phyloP scores from a whole-genome alignment of 2,329 filamentous ascomycete species.

The Claviceps sp. region DNA sequence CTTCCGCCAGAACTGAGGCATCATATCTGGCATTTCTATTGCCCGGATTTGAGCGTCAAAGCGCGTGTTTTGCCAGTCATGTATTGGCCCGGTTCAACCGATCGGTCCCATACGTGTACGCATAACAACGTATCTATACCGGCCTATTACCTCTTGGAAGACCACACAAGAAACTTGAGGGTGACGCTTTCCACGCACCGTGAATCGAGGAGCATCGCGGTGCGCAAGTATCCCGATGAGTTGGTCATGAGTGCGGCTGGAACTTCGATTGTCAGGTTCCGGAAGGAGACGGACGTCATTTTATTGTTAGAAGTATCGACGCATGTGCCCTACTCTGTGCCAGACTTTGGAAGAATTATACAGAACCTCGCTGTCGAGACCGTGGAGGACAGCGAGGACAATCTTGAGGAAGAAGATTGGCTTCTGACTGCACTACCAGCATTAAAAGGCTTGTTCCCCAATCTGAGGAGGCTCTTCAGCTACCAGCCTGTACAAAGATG shows the following conservation, averaged over 20 bases:
- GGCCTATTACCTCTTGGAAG: slow-evolving; percentile 12
- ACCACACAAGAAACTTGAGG: slow-evolving; percentile 17
- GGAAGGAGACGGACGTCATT: slow-evolving; percentile 19
- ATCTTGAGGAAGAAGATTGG: not conserved
- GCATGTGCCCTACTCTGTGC: slow-evolving; percentile 8
- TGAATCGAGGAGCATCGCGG: slow-evolving; percentile 22
- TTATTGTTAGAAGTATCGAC: slow-evolving; percentile 9
- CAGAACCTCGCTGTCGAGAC: slow-evolving; percentile 15
- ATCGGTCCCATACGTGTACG: not conserved
- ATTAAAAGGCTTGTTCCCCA: slow-evolving; percentile 8
- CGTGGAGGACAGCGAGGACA: not conserved
- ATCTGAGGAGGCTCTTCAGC: slow-evolving; percentile 17
- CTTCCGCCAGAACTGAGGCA: slow-evolving; percentile 22
- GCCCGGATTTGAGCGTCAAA: slow-evolving; percentile 14
- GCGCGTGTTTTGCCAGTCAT: slow-evolving; percentile 12
- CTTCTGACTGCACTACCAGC: not conserved
- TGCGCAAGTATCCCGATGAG: slow-evolving; percentile 18
- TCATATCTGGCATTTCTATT: slow-evolving; percentile 21
- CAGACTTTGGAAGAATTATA: slow-evolving; percentile 16
- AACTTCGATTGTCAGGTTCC: slow-evolving; percentile 17
- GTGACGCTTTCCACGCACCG: slow-evolving; percentile 20
- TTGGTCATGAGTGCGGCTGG: slow-evolving; percentile 15
- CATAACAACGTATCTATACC: slow-evolving; percentile 5
- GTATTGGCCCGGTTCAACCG: not conserved
- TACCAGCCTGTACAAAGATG: not conserved